Base-by-base conservation (phyloP, 139 green algal species). In the Pseudopediastrum boryanum region DNA sequence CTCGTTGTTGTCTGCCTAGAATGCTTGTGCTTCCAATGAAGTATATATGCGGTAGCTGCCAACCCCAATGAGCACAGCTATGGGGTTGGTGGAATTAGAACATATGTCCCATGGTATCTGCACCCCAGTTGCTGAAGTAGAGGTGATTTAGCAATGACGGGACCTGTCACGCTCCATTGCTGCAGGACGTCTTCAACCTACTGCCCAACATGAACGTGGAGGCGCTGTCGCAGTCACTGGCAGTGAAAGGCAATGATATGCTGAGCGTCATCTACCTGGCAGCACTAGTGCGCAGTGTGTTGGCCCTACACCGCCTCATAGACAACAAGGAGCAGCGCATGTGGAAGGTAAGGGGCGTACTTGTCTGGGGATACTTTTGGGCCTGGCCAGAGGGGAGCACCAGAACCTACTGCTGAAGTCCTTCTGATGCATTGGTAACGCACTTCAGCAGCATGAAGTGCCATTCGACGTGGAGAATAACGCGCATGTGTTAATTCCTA, bases 221-320 rank as follows among this genome's bases (percentile, higher is more conserved):
- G 38, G 84, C 93, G 44, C 86, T 99, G 38, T 82, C 89, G 10
- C 82, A 78, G 66, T 82, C 87, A 29, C 83, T 94, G n/a, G 83
- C 87, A 74, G 91, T 98, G 38, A 95, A 98, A 85, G 89, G 85
- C 69, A 99, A 99, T 80, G 97, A 99, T 91, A 98, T 98, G 97
- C 98, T 98, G 94, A 85, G 96, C 75, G 90, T 86, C 39, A 91
- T 99, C 51, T 99, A 99, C 89, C 61, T 99, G 63, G 87, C 95
- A 0, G 95, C 93, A 1, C 86, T 99, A 70, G 94, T 98, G 19
- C 89, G 97, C 48, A 76, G 63, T 41, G 83, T 98, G 38, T 89
- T 99, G 29, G 94, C 97, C 7, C 80, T 99, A 82, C 97, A 99
- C 89, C 94, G 95, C 68, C 90, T 99, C 36, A 98, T 99, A 64